Conservation (phyloP, 805 yeast species). For the Candida tallmaniae region DNA sequence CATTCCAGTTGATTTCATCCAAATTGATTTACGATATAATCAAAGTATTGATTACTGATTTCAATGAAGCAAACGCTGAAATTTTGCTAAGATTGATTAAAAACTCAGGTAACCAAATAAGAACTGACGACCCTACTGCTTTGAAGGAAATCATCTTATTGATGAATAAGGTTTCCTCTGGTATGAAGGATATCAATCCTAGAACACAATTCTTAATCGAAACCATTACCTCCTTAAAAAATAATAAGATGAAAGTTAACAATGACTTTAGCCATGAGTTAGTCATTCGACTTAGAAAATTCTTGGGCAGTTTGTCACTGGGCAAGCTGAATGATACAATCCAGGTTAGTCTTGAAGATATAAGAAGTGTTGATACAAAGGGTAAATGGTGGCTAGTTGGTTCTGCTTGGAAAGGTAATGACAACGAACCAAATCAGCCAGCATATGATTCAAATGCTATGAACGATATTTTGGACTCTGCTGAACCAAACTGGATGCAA, state of each 20-base stretch:
- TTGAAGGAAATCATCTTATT: slow-evolving; percentile 70
- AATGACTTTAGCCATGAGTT: slow-evolving; percentile 53
- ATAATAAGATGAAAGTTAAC: slow-evolving; percentile 63
- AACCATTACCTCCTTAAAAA: slow-evolving; percentile 78
- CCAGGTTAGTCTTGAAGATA: slow-evolving; percentile 80
- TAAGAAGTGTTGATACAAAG: slow-evolving; percentile 64
- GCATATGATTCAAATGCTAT: slow-evolving; percentile 39
- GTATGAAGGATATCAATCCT: slow-evolving; percentile 38
- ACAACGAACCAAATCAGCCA: slow-evolving; percentile 9
- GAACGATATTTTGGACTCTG: slow-evolving; percentile 59
- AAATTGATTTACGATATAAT: slow-evolving; percentile 76
- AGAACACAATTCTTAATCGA: slow-evolving; percentile 83
- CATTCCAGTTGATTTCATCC: slow-evolving; percentile 72
- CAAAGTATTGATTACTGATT: slow-evolving; percentile 44
- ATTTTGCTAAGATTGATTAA: slow-evolving; percentile 66
- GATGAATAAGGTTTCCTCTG: slow-evolving; percentile 44
- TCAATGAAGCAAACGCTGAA: slow-evolving; percentile 74
- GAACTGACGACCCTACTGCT: slow-evolving; percentile 86
- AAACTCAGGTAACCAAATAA: slow-evolving; percentile 76
- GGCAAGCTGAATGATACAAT: slow-evolving; percentile 63
- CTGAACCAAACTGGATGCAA: slow-evolving; percentile 85
- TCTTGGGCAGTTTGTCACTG: slow-evolving; percentile 48
- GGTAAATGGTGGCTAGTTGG: slow-evolving; percentile 99
- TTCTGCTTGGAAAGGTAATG: slow-evolving; percentile 87
- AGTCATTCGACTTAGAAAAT: slow-evolving; percentile 57